Evolutionary conservation across 2,329 filamentous ascomycete genomes (phyloP), one percentile per base, ranked within the genome.

Genomic region (Fusarium sublunatum): DNA sequence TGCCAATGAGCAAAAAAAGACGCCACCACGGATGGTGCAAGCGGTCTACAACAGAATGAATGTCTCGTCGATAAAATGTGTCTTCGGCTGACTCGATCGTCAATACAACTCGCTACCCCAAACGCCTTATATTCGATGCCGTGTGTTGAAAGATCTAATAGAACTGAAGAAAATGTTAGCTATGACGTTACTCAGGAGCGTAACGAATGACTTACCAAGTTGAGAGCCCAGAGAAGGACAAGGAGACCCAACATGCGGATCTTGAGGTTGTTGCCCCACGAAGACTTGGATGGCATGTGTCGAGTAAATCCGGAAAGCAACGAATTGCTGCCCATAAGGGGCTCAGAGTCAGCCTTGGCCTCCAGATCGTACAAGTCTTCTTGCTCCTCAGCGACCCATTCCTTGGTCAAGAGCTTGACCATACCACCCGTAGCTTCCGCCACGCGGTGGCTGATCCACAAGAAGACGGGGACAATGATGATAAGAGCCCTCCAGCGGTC

Each of bases 401-500:
- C 45, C 12, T 42, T 51, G 2, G 64, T 67, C 48, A 67, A 12
- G 5, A 67, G 49, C 42, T 67, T 67, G 31, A 67, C 64, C 47
- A 67, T 29, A 4, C 64, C 64, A 31, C 64, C 64, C 6, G 64
- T 67, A 7, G 63, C 63, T 19, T 66, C 63, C 2, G 63, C 63
- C 12, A 67, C 51, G 8, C 58, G 59, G 0, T 59, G 53, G 53
- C 70, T 72, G 7, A 72, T 58, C 65, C 64, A 71, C 15, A 72
- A n/a, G 54, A 72, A 72, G 26, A 70, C 25, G 1, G 70, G 70
- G 2, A 70, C 61, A 32, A 73, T 65, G 32, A 73, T 35, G 22
- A 72, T n/a, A 4, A 73, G 36, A 6, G 53, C 56, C 48, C 58
- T 71, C 67, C 68, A 70, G 6, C 68, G 67, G 42, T 68, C 68